phyloP scores from a whole-genome alignment of 768 basidiomycete species.

The Mycena capillaripes region DNA sequence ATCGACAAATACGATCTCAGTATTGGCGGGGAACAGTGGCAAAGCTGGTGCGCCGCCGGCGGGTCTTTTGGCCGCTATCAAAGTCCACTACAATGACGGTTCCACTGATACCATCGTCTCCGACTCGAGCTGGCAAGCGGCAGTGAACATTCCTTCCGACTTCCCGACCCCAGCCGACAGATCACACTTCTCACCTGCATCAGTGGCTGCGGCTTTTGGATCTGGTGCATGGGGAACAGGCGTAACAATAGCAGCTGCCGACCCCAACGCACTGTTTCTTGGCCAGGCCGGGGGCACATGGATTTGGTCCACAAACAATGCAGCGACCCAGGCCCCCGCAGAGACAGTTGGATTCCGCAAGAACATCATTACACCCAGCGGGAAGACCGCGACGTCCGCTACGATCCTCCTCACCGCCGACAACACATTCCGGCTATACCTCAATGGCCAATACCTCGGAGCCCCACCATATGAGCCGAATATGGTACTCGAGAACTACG shows the following conservation, averaged over 20 bases:
- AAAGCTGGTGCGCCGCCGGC: conserved; percentile 1
- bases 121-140: conserved; percentile 11
- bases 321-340: background rate
- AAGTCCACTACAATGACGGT: conserved; percentile 7
- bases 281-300: conserved; percentile 3
- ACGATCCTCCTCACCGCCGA: conserved; percentile 13
- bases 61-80: conserved; percentile 20
- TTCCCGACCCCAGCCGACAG: conserved; percentile 8
- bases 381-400: conserved; percentile 11
- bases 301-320: conserved; percentile 19
- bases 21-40: conserved; percentile 1
- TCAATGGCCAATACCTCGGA: conserved; percentile 14
- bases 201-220: conserved; percentile 10
- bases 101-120: background rate
- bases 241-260: background rate
- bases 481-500: background rate
- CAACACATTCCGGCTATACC: conserved; percentile 11
- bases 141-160: conserved; percentile 12
- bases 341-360: conserved; percentile 21
- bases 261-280: background rate
- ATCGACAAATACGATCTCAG: conserved; percentile 6
- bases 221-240: conserved; percentile 20
- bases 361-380: background rate
- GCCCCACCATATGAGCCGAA: background rate
- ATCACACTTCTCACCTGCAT: background rate